phyloP scores from a whole-genome alignment of 352 stramenopile species.

The Phytopythium delawarense region DNA sequence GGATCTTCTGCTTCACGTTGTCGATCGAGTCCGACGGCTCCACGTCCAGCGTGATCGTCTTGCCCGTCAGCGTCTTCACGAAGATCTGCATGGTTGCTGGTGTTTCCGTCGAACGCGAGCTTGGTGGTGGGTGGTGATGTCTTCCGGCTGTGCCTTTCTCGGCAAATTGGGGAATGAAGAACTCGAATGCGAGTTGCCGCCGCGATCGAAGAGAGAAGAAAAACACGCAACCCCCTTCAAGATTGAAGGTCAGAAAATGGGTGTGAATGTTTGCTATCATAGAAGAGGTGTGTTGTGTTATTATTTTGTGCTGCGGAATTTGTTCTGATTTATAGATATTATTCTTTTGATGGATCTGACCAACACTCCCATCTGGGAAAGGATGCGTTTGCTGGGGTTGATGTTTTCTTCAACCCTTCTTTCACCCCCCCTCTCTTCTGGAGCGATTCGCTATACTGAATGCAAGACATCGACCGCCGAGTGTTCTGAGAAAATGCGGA shows the following conservation, averaged over 20 bases:
- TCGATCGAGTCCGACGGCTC: constrained; percentile 21
- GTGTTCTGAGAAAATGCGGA: constrained; percentile 9
- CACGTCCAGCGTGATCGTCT: constrained; percentile 63
- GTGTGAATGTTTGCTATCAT: not conserved
- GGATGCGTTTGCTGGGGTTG: not conserved
- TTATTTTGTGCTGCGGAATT: not conserved
- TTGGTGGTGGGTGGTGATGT: not conserved
- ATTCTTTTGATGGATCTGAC: not conserved
- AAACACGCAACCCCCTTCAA: constrained; percentile 7
- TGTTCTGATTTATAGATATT: not conserved
- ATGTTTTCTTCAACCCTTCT: not conserved
- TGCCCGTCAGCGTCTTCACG: constrained; percentile 90
- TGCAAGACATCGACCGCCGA: not conserved
- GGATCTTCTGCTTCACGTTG: constrained; percentile 94
- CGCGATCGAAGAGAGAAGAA: not conserved
- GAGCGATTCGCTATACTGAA: not conserved
- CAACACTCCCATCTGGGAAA: constrained; percentile 5
- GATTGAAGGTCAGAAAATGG: constrained; percentile 2
- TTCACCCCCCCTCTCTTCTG: not conserved
- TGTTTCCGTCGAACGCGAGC: not conserved
- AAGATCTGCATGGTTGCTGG: constrained; percentile 53
- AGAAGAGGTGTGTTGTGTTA: no score
- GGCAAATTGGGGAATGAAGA: constrained; percentile 12
- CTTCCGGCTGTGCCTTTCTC: not conserved
- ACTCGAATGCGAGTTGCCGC: not conserved